phyloP scores from a whole-genome alignment of 345 rosid genomes.

The Ailanthus altissimus region DNA sequence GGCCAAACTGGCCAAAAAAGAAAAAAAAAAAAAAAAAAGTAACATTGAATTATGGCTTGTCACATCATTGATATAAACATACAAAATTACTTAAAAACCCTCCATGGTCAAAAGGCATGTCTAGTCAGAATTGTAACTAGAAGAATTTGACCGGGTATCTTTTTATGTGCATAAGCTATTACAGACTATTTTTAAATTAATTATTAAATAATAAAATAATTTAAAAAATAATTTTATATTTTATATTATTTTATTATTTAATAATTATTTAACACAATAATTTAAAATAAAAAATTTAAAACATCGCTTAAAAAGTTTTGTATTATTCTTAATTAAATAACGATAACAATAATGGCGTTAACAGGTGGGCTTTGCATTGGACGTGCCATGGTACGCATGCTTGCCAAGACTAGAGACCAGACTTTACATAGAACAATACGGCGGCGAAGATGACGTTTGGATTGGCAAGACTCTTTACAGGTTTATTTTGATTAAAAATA shows the following conservation, averaged over 20 bases:
- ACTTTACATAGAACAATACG: conserved; percentile 86
- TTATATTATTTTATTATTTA: no score
- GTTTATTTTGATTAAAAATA: conserved; percentile 31
- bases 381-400: conserved; percentile 77
- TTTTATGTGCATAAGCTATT: not conserved
- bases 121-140: no score
- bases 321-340: not conserved
- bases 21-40: no score
- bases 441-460: conserved; percentile 93
- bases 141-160: not conserved
- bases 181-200: no score
- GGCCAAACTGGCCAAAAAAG: not conserved
- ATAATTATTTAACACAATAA: no score
- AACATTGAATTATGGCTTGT: not conserved
- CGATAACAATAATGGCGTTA: not conserved
- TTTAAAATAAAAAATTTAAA: no score
- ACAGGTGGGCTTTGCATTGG: conserved; percentile 78
- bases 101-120: not conserved
- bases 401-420: conserved; percentile 89
- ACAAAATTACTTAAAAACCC: not conserved
- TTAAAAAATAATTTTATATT: no score
- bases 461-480: conserved; percentile 97
- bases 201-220: no score
- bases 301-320: no score
- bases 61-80: not conserved